Evolutionary conservation across 345 rosid species (phyloP).

Genomic region (Hibiscus mutabilis): DNA sequence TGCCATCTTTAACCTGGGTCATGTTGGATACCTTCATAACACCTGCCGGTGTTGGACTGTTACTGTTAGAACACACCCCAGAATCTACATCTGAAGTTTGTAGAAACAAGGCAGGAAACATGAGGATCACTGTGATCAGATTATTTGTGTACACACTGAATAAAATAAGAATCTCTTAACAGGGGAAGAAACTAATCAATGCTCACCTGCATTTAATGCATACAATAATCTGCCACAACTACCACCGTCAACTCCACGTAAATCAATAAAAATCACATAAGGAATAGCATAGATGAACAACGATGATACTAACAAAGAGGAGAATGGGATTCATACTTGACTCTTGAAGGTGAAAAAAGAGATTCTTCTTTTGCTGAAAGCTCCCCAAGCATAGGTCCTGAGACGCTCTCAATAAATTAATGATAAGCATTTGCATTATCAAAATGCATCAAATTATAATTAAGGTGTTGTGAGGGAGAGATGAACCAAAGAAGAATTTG

Average conservation of each 20-base stretch:
- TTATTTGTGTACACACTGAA: neutral
- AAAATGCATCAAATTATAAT: neutral
- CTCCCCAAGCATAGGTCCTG: conserved; percentile 52
- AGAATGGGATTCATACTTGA: conserved; percentile 52
- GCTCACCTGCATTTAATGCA: conserved; percentile 34
- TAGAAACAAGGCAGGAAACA: conserved; percentile 12
- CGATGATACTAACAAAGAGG: conserved; percentile 14
- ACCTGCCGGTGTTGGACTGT: conserved; percentile 29
- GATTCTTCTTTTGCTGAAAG: conserved; percentile 72
- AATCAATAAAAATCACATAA: conserved; percentile 22
- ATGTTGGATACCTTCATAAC: conserved; percentile 31
- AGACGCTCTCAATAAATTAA: conserved; percentile 12
- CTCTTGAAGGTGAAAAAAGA: conserved; percentile 75
- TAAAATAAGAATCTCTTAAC: neutral
- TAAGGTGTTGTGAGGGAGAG: neutral
- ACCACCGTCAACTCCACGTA: conserved; percentile 73
- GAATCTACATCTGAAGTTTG: conserved; percentile 34
- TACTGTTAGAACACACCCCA: conserved; percentile 30
- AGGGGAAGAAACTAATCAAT: neutral
- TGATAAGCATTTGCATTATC: conserved; percentile 4
- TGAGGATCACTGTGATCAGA: neutral
- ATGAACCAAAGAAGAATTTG: too few species aligned
- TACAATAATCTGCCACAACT: conserved; percentile 38
- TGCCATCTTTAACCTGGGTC: conserved; percentile 39
- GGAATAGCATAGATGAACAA: conserved; percentile 6